These are phyloP conservation scores for Trichoderma afroharzianum DNA, from an alignment of 2,329 filamentous ascomycete species.

Conservation along the genomic window DNA sequence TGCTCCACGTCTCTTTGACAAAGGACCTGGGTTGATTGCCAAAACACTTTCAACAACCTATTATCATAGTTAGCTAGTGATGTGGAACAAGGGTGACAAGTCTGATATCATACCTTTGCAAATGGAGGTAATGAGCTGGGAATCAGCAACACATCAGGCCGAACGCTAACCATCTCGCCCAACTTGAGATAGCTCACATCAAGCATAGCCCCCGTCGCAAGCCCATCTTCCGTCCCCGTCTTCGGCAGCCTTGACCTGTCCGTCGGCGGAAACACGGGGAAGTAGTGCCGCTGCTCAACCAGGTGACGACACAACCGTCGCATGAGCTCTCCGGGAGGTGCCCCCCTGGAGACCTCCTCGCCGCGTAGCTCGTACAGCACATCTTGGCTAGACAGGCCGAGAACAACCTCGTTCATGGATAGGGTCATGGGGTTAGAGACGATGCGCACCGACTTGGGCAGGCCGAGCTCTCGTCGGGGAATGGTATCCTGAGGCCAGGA, in stretches of 20 bases:
- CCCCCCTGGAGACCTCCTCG: constrained; percentile 55
- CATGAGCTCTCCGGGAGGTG: constrained; percentile 51
- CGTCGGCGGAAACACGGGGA: constrained; percentile 80
- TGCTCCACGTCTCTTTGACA: constrained; percentile 79
- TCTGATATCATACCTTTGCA: constrained; percentile 66
- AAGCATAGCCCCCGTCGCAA: constrained; percentile 70
- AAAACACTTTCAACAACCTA: constrained; percentile 89
- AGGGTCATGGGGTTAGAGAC: constrained; percentile 90
- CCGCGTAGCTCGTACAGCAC: constrained; percentile 75
- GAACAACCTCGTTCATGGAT: constrained; percentile 78
- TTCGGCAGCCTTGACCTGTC: constrained; percentile 65
- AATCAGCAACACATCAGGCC: constrained; percentile 78
- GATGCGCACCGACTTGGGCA: constrained; percentile 72
- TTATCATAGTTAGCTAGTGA: constrained; percentile 17
- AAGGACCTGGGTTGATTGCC: constrained; percentile 82
- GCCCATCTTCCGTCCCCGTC: constrained; percentile 55
- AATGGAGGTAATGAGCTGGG: constrained; percentile 83
- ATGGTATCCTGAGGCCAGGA: constrained; percentile 73
- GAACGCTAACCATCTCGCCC: constrained; percentile 83
- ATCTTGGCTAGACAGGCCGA: constrained; percentile 82
- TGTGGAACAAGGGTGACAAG: not conserved
- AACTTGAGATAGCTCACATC: constrained; percentile 83
- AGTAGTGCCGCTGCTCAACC: constrained; percentile 87
- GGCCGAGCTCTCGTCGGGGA: constrained; percentile 65
- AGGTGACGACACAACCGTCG: constrained; percentile 72